phyloP scores from a whole-genome alignment of 2,329 filamentous ascomycete species.

The Aspergillus sp. region DNA sequence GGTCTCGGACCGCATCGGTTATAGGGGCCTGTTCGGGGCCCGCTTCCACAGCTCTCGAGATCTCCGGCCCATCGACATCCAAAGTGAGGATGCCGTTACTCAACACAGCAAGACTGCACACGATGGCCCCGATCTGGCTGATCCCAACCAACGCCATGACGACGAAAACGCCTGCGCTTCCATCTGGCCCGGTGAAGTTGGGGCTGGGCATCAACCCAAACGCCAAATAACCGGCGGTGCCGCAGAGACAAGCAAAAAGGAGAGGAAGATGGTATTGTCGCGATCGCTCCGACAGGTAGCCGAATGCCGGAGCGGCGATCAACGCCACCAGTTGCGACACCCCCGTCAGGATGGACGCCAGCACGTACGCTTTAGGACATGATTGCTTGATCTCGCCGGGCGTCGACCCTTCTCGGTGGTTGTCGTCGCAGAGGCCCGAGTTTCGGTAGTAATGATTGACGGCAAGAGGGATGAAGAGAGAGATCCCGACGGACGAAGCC shows the following conservation, averaged over 20 bases:
- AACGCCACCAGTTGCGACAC: constrained; percentile 85
- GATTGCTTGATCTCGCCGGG: constrained; percentile 72
- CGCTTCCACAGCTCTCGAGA: not conserved
- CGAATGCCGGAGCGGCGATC: constrained; percentile 81
- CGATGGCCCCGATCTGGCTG: constrained; percentile 94
- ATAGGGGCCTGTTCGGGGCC: not conserved
- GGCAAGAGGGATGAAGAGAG: constrained; percentile 88
- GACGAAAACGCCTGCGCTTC: constrained; percentile 67
- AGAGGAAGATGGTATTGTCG: constrained; percentile 70
- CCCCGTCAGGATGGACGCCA: constrained; percentile 83
- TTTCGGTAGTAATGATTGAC: constrained; percentile 87
- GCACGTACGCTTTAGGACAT: constrained; percentile 81
- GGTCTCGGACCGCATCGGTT: constrained; percentile 5
- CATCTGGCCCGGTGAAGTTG: constrained; percentile 69
- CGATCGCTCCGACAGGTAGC: constrained; percentile 73
- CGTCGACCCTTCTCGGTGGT: constrained; percentile 29
- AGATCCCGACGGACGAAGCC: constrained; percentile 92
- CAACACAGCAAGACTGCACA: constrained; percentile 87
- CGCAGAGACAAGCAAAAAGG: constrained; percentile 67
- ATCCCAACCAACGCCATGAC: constrained; percentile 80
- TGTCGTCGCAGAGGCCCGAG: constrained; percentile 70
- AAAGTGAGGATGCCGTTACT: constrained; percentile 70
- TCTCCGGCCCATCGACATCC: constrained; percentile 10
- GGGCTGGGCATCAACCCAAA: constrained; percentile 78
- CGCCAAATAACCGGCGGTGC: constrained; percentile 72